Conservation (phyloP, 1,284 basidiomycete species). For the Sparassis latifolia region DNA sequence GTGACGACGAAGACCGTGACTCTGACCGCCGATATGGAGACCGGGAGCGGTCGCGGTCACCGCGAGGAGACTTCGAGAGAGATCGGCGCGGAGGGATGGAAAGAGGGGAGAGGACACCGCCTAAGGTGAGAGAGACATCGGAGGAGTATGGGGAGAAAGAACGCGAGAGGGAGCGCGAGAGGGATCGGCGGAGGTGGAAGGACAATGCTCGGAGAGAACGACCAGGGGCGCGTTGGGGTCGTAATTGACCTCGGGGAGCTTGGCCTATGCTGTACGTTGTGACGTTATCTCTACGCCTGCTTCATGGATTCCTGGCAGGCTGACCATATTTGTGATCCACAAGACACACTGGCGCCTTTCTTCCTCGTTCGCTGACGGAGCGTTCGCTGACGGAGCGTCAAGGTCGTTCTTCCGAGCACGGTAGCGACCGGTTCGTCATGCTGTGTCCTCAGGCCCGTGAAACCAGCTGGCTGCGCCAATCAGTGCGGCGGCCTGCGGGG, state of each 20-base stretch:
- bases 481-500: too few species aligned
- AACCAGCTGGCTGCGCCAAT: too few species aligned
- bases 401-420: too few species aligned
- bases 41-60: background rate
- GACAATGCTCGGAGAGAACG: constrained; percentile 32
- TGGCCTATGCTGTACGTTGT: background rate
- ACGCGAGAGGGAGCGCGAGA: constrained; percentile 43
- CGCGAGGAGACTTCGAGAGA: constrained; percentile 8
- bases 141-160: constrained; percentile 35
- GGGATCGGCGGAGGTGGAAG: constrained; percentile 49
- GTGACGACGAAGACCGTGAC: constrained; percentile 6
- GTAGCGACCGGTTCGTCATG: too few species aligned
- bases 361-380: too few species aligned
- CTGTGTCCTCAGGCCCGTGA: too few species aligned
- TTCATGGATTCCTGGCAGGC: background rate
- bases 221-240: constrained; percentile 22
- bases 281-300: background rate
- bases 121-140: constrained; percentile 14
- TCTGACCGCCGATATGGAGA: background rate
- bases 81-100: background rate
- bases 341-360: too few species aligned
- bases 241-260: constrained; percentile 13
- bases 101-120: constrained; percentile 23
- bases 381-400: too few species aligned
- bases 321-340: too few species aligned